These are phyloP conservation scores for Zygosaccharomyces sapae DNA, from an alignment of 1,139 yeast genomes.

Conservation along the genomic window DNA sequence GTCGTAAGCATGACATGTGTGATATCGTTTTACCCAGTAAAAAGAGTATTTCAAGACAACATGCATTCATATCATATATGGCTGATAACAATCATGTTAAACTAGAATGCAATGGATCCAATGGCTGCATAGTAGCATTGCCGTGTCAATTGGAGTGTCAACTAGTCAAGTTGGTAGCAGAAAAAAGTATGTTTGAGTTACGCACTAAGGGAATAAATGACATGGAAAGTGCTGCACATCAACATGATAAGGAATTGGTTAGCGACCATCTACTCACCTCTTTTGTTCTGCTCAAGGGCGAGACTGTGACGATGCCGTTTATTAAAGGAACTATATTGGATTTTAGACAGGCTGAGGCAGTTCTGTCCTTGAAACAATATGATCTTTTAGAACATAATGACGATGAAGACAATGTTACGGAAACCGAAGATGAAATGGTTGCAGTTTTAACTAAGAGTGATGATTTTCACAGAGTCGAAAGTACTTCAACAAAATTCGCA, in stretches of 20 bases:
- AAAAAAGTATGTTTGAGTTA: conserved; percentile 19
- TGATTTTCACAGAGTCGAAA: conserved; percentile 16
- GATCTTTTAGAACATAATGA: conserved; percentile 20
- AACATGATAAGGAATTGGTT: conserved; percentile 21
- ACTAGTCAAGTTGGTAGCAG: conserved; percentile 16
- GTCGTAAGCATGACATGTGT: conserved; percentile 32
- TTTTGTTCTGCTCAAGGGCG: conserved; percentile 52
- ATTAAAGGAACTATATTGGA: conserved; percentile 52
- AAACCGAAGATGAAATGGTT: conserved; percentile 37
- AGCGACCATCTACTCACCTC: conserved; percentile 42
- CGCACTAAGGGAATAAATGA: conserved; percentile 4
- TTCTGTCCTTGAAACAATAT: conserved; percentile 11
- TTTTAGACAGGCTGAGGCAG: conserved; percentile 41
- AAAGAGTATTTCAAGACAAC: conserved; percentile 34
- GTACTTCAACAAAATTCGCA: conserved; percentile 14
- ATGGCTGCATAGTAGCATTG: conserved; percentile 36
- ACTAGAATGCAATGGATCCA: conserved; percentile 38
- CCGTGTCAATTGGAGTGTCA: conserved; percentile 31
- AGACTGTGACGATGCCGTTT: conserved; percentile 54
- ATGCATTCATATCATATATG: conserved; percentile 33
- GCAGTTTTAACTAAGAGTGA: conserved; percentile 23
- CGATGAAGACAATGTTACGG: conserved; percentile 31
- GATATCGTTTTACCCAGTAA: conserved; percentile 33
- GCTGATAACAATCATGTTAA: conserved; percentile 30
- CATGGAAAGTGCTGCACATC: not conserved